These are phyloP conservation scores for Gynostemma pentaphyllum DNA, from an alignment of 306 rosid species.

Conservation along the genomic window DNA sequence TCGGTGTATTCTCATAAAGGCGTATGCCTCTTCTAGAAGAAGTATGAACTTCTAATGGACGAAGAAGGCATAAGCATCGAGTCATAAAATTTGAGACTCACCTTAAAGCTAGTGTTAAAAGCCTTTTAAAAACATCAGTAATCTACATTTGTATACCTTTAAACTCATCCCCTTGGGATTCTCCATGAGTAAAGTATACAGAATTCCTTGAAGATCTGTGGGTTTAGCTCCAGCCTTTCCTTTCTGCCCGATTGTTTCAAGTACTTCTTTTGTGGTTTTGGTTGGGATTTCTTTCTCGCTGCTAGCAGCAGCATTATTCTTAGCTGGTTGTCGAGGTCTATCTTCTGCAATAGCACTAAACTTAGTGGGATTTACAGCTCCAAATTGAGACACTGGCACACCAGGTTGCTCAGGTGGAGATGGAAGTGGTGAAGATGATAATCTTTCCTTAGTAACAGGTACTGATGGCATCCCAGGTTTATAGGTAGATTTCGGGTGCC, in stretches of 20 bases:
- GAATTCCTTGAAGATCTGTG: slow-evolving; percentile 53
- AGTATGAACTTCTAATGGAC: no score
- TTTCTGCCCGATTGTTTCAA: slow-evolving; percentile 43
- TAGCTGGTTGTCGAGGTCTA: slow-evolving; percentile 36
- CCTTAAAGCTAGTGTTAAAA: no score
- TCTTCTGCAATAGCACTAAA: slow-evolving; percentile 34
- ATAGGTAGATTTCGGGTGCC: slow-evolving; percentile 44
- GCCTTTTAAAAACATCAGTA: no score
- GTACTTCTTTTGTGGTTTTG: slow-evolving; percentile 27
- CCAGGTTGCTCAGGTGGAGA: slow-evolving; percentile 61
- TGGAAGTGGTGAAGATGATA: slow-evolving; percentile 56
- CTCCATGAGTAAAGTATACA: slow-evolving; percentile 56
- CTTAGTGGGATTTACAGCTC: slow-evolving; percentile 42
- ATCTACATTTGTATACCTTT: slow-evolving; percentile 33
- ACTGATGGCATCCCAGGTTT: slow-evolving; percentile 46
- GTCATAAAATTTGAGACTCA: no score
- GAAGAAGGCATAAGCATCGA: no score
- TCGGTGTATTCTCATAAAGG: no score
- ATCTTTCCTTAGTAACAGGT: slow-evolving; percentile 46
- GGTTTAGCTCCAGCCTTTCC: slow-evolving; percentile 46
- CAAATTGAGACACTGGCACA: slow-evolving; percentile 51
- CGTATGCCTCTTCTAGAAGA: no score
- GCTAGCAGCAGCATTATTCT: slow-evolving; percentile 36
- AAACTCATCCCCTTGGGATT: slow-evolving; percentile 78
- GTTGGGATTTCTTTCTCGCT: slow-evolving; percentile 47